Evolutionary conservation across 2,329 filamentous ascomycete genomes (phyloP).

Genomic region (Bipolaris sorokiniana): DNA sequence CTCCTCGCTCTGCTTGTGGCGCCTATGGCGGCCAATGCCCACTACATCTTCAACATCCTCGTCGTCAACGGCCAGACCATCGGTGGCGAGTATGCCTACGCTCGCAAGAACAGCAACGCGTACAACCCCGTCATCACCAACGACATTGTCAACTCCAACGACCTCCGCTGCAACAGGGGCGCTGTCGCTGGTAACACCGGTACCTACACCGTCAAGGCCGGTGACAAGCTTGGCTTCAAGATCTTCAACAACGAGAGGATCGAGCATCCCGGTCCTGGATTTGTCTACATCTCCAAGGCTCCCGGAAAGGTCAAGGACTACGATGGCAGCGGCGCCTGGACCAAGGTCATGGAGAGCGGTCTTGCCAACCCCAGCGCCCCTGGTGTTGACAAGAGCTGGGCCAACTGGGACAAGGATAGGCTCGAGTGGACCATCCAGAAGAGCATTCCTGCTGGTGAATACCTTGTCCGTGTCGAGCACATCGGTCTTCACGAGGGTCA

Average conservation of each 20-base stretch:
- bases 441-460: slow-evolving; percentile 50
- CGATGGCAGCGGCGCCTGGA: slow-evolving; percentile 65
- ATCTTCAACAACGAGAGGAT: slow-evolving; percentile 59
- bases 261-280: slow-evolving; percentile 48
- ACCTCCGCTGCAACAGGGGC: slow-evolving; percentile 48
- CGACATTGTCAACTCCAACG: slow-evolving; percentile 43
- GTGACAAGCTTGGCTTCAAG: slow-evolving; percentile 59
- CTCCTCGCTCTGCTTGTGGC: slow-evolving; percentile 38
- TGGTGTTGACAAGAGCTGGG: slow-evolving; percentile 36
- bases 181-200: slow-evolving; percentile 41
- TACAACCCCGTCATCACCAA: slow-evolving; percentile 41
- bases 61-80: slow-evolving; percentile 42
- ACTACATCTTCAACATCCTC: slow-evolving; percentile 49
- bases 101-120: slow-evolving; percentile 46
- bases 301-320: slow-evolving; percentile 71
- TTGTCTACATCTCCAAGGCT: slow-evolving; percentile 53
- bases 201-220: slow-evolving; percentile 50
- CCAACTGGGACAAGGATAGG: slow-evolving; percentile 49
- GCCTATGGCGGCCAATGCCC: slow-evolving; percentile 34
- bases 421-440: slow-evolving; percentile 54
- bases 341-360: slow-evolving; percentile 44
- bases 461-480: slow-evolving; percentile 46
- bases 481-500: slow-evolving; percentile 44
- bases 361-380: slow-evolving; percentile 35
- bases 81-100: slow-evolving; percentile 44